These are phyloP conservation scores for Salix dunnii DNA, from an alignment of 345 rosid genomes.

Conservation along the genomic window DNA sequence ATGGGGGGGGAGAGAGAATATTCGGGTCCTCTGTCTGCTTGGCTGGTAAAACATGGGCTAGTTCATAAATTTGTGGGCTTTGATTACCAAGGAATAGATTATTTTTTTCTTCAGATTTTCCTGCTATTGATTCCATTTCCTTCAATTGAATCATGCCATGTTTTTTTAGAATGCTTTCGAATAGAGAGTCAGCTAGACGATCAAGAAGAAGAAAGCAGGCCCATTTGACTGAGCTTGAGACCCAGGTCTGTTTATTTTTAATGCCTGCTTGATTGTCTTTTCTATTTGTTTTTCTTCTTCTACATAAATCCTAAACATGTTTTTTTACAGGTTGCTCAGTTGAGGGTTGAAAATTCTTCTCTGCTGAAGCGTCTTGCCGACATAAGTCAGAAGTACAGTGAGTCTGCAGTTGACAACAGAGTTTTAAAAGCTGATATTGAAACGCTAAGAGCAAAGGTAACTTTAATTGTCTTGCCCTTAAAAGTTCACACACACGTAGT, in stretches of 20 bases:
- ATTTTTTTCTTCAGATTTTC: neutral
- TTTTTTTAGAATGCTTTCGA: conserved; percentile 32
- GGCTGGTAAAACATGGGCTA: too few species aligned
- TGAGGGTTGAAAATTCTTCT: conserved; percentile 29
- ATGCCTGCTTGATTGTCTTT: conserved; percentile 2
- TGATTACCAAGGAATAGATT: too few species aligned
- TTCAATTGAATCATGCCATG: conserved; percentile 8
- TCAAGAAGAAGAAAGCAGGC: conserved; percentile 38
- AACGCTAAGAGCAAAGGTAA: conserved; percentile 28
- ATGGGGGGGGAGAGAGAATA: too few species aligned
- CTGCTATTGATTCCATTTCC: neutral
- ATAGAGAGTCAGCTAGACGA: conserved; percentile 33
- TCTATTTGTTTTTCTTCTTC: neutral
- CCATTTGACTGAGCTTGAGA: conserved; percentile 32
- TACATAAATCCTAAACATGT: neutral
- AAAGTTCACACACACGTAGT: neutral
- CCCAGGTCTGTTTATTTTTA: conserved; percentile 21
- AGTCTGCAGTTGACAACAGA: conserved; percentile 31
- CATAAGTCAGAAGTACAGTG: conserved; percentile 29
- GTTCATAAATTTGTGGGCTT: too few species aligned
- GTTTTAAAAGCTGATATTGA: conserved; percentile 32
- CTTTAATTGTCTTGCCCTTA: neutral
- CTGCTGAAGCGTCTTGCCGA: conserved; percentile 20
- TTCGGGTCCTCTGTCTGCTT: too few species aligned
- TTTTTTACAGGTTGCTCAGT: conserved; percentile 22